Evolutionary conservation across 2,329 filamentous ascomycete species (phyloP).

Genomic region (Aspergillus sp.): DNA sequence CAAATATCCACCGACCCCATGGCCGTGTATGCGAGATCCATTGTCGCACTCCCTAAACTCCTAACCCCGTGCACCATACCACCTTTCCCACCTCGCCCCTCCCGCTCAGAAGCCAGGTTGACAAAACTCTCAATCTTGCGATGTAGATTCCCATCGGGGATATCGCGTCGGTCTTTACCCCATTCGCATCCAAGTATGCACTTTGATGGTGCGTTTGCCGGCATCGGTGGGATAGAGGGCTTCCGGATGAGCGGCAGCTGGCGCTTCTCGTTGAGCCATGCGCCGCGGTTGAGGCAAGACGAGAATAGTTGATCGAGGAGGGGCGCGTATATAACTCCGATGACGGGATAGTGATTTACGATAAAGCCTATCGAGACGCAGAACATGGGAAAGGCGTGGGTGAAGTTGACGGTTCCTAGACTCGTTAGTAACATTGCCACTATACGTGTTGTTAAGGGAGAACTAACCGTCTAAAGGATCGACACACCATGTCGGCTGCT

Average conservation of each 20-base stretch:
- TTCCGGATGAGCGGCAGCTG: slow-evolving; percentile 66
- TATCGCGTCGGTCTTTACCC: slow-evolving; percentile 76
- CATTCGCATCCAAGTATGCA: slow-evolving; percentile 78
- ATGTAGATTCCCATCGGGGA: slow-evolving; percentile 68
- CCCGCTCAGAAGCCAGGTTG: slow-evolving; percentile 72
- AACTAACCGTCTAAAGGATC: slow-evolving; percentile 71
- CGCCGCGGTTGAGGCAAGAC: slow-evolving; percentile 67
- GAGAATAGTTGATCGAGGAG: slow-evolving; percentile 72
- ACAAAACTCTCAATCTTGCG: slow-evolving; percentile 76
- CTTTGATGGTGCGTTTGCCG: slow-evolving; percentile 65
- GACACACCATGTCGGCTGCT: slow-evolving; percentile 72
- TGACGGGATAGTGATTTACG: slow-evolving; percentile 61
- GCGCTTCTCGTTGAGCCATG: slow-evolving; percentile 70
- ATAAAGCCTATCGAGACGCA: slow-evolving; percentile 77
- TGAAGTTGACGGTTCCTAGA: slow-evolving; percentile 74
- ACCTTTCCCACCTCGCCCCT: slow-evolving; percentile 66
- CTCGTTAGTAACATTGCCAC: background rate
- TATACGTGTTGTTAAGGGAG: background rate
- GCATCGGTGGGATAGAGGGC: slow-evolving; percentile 65
- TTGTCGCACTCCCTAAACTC: slow-evolving; percentile 72
- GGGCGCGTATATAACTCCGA: slow-evolving; percentile 75
- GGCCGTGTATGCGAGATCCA: slow-evolving; percentile 75
- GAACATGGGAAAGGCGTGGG: slow-evolving; percentile 80
- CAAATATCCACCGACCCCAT: slow-evolving; percentile 79
- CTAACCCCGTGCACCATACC: slow-evolving; percentile 80